These are phyloP conservation scores for button mushroom (Agaricus bisporus) DNA, from an alignment of 768 basidiomycete genomes.

Conservation along the genomic window DNA sequence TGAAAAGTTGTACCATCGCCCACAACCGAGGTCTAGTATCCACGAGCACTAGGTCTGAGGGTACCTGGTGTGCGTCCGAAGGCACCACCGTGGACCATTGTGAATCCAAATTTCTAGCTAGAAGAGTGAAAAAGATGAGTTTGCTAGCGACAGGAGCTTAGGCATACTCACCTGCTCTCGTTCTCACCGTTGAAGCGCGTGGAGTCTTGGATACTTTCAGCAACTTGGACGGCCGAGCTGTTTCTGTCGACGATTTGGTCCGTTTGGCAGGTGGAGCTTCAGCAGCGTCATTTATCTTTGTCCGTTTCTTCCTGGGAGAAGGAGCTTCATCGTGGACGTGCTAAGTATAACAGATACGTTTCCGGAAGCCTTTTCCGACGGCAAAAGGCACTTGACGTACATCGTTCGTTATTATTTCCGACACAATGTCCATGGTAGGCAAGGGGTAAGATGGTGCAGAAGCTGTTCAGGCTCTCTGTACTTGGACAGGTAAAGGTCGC, in stretches of 20 bases:
- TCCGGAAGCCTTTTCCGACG: background rate
- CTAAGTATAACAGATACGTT: slow-evolving; percentile 2
- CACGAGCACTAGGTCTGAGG: background rate
- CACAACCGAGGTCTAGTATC: slow-evolving; percentile 2
- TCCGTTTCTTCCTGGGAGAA: background rate
- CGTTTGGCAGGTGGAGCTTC: slow-evolving; percentile 3
- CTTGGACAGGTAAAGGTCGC: background rate
- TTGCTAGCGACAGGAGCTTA: background rate
- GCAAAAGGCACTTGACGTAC: background rate
- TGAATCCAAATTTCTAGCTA: background rate
- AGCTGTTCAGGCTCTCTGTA: too few species aligned
- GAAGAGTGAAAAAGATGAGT: background rate
- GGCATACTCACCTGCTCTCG: background rate
- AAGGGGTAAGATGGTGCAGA: too few species aligned
- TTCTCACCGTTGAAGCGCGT: background rate
- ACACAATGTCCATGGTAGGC: too few species aligned
- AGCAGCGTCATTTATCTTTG: background rate
- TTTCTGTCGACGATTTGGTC: background rate
- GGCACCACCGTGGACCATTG: background rate
- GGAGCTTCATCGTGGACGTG: background rate
- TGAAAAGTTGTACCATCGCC: background rate
- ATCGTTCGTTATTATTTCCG: background rate
- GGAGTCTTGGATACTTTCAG: background rate
- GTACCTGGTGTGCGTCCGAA: background rate
- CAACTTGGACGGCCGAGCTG: background rate